Evolutionary conservation across 148 eudicot species (phyloP), one percentile per base, ranked within the genome.

Genomic region (Suaeda aralocaspica): DNA sequence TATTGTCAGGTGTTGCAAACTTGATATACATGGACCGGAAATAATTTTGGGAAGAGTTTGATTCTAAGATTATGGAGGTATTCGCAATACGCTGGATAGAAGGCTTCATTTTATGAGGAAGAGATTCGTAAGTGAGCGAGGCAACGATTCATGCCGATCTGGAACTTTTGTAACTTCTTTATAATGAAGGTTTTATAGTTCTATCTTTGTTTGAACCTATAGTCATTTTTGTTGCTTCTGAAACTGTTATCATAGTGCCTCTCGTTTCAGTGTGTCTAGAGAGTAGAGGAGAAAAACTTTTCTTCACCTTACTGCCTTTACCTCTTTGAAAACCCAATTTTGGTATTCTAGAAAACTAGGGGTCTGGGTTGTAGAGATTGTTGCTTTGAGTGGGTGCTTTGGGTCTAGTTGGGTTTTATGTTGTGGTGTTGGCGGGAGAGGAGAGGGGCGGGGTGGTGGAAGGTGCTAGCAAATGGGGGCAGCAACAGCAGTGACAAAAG

Each of bases 101-200:
- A 89, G 98, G 14, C 83, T 91, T 61, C 91, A 87, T 94, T 94
- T 77, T 94, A 94, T 60, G 98, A 94, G 79, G 98, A 94, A 48
- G 98, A 94, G 82, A 84, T 91, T 56, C 89, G 96, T 68, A 94
- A 89, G 92, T 94, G 78, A 94, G 96, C 70, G 98, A 94, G n/a
- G 74, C 96, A 91, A 67, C 87, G 96, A 39, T 82, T 88, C 73
- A 85, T 89, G 98, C 98, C 98, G 61, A 76, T 89, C 67, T 94
- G 96, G 97, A 94, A 86, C 79, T 94, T 94, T 75, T 94, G 98
- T 77, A 91, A 87, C 74, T 94, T 91, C 82, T 94, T 94, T 75
- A 85, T 94, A 66, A 70, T 94, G 59, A 94, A 94, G 98, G 98
- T 93, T 77, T 34, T 64, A 55, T 42, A 30, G 28, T 61, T 73